Percentiles rank a stretch among this genome's conserved stretches.
These are phyloP conservation scores for Botryosphaeria dothidea DNA, from an alignment of 2,329 filamentous ascomycete genomes.

Conservation along the genomic window DNA sequence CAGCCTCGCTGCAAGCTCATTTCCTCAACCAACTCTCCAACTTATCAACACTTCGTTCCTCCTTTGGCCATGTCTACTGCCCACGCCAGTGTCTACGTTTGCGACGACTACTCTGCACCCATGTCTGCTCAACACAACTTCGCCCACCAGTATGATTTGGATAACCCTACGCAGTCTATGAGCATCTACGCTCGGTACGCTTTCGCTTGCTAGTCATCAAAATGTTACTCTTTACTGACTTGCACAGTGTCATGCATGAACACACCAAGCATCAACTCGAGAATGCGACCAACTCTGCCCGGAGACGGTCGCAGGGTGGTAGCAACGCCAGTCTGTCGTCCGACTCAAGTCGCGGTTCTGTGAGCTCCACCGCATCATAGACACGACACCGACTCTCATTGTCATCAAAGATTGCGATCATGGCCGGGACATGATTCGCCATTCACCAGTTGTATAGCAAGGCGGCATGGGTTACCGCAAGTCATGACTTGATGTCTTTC, in stretches of 20 bases:
- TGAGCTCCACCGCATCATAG: constrained; percentile 25
- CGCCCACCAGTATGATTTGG: constrained; percentile 44
- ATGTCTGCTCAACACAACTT: constrained; percentile 47
- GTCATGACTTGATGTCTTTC: background rate
- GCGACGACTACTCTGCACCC: constrained; percentile 43
- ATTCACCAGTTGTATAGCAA: background rate
- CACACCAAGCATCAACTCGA: constrained; percentile 52
- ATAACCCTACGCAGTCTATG: constrained; percentile 41
- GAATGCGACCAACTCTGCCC: constrained; percentile 46
- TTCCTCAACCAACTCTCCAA: background rate
- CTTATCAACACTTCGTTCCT: background rate
- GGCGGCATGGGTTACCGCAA: background rate
- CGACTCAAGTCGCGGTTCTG: constrained; percentile 28
- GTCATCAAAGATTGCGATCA: background rate
- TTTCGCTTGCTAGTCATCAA: background rate
- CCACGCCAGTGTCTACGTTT: constrained; percentile 34
- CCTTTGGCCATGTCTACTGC: constrained; percentile 25
- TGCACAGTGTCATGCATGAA: constrained; percentile 49
- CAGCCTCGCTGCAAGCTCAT: background rate
- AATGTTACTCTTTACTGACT: background rate
- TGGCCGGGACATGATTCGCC: background rate
- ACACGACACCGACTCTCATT: background rate
- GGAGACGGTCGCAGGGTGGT: constrained; percentile 36
- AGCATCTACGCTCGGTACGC: constrained; percentile 46
- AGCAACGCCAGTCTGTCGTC: constrained; percentile 21